Base-by-base conservation (phyloP, 306 rosid genomes). In the Carpinus fangiana region DNA sequence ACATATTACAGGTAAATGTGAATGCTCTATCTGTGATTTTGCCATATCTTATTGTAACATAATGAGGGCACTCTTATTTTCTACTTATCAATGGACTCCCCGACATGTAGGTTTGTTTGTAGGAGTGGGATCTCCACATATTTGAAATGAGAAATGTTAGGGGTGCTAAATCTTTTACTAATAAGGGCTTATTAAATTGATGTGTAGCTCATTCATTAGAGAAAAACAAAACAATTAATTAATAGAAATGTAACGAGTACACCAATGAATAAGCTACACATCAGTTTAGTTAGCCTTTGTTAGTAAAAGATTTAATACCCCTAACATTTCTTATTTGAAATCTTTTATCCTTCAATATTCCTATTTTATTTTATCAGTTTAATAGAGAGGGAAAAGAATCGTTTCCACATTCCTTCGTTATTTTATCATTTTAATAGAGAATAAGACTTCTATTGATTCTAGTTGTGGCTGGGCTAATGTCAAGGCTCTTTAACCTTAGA, bases 1-100 rank as follows among this genome's bases (percentile, higher is more conserved):
- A 84, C 88, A 86, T 96, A 84, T 90, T 96, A 50, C 99, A 96
- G 99, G 99, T 96, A 88, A 75, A 79, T 81, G 50, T 66, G 74
- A 81, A 78, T 55, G 79, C 48, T 70, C 70, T 34, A 56, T 34
- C 74, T 64, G 4, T 78, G 76, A 78, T 67, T 76, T 66, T 69
- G 4, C 34, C 6, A 23, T 11, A 11, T 59, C 61, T 20, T 17
- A 6, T 55, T n/a, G 72, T 17, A 17, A 31, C 41, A 13, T 62
- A 62, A 62, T 13, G 45, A 62, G 20, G 17, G 20, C 41, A 62
- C 69, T 62, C 69, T 13, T 62, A 28, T 62, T 28, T 62, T 62
- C 45, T 62, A 17, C 45, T 31, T 41, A 41, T 41, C 45, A 41
- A 41, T 41, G 45, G 45, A 41, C 45, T 0, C 45, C 45, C 45